Evolutionary conservation across 106 monocot genomes (phyloP), one percentile per base, ranked within the genome.

Genomic region (Acanthochlamys bracteata): DNA sequence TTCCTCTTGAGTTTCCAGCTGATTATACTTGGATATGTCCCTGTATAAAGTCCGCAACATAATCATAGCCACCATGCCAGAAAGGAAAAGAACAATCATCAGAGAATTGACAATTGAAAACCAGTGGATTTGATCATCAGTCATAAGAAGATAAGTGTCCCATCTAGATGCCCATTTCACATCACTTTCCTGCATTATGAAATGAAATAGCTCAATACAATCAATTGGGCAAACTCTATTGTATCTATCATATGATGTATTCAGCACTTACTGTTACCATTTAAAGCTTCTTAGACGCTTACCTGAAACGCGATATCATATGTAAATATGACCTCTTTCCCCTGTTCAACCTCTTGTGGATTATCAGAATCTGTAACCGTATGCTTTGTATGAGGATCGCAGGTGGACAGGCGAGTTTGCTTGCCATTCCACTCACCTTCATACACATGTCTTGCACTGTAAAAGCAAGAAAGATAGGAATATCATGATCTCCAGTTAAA

Each of bases 61-160:
- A 59, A 96, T 96, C 96, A 96, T 96, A 41, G 91, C 96, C 13
- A 96, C 88, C 96, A 96, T 96, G 17, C 91, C 96, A 11, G 96
- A 91, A 11, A 96, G 88, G 79, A 96, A 96, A 52, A 96, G 91
- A 20, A 96, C 88, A 53, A 96, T 96, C 91, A 96, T 96, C 59
- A 96, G 40, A 33, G 96, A 96, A 74, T 96, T 96, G 58, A 96
- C 80, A 43, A 96, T 91, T 14, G 96, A 96, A 65, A 96, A 96
- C 96, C 91, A 91, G 78, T 96, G 91, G n/a, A 96, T 96, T 61
- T 96, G 96, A 47, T 88, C 90, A 60, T 91, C 91, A 27, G 82
- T 76, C 82, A 91, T 91, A 8, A 88, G 79, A 57, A 93, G 93
- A 74, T 93, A 93, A 2, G 85, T 85, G 55, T 93, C 93, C 93